These are phyloP conservation scores for Pseudomicrostroma phylloplanum DNA, from an alignment of 1,284 basidiomycete genomes.

Conservation along the genomic window DNA sequence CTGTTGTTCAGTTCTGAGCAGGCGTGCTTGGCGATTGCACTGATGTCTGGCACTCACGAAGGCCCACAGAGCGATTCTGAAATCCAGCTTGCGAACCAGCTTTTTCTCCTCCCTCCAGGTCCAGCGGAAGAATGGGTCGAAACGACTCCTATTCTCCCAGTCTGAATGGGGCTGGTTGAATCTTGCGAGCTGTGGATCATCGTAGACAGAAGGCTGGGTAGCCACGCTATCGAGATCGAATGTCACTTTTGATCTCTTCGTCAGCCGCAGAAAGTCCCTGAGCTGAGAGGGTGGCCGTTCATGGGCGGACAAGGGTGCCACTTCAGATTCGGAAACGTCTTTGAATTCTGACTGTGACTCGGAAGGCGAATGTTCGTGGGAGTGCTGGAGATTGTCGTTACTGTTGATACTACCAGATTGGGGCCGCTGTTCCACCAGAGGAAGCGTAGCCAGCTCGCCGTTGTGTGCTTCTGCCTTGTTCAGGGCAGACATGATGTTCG, in stretches of 20 bases:
- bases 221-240: constrained; percentile 56
- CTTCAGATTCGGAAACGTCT: too few relatives aligned
- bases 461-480: too few relatives aligned
- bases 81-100: constrained; percentile 17
- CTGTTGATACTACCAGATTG: too few relatives aligned
- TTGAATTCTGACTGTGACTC: too few relatives aligned
- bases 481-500: too few relatives aligned
- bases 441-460: too few relatives aligned
- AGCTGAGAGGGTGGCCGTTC: not conserved
- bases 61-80: constrained; percentile 33
- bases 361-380: too few relatives aligned
- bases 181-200: constrained; percentile 54
- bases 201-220: constrained; percentile 59
- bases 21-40: too few relatives aligned
- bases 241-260: not conserved
- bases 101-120: constrained; percentile 63
- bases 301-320: not conserved
- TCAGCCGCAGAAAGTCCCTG: not conserved
- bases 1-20: too few relatives aligned
- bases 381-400: too few relatives aligned
- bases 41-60: too few relatives aligned
- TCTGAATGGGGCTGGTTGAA: constrained; percentile 58
- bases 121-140: constrained; percentile 65
- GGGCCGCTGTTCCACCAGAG: too few relatives aligned
- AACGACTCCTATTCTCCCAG: constrained; percentile 64